Percentiles rank a stretch among this genome's conserved stretches.
Evolutionary conservation across 768 basidiomycete species (phyloP).

Genomic region (Rossbeevera mucosa): DNA sequence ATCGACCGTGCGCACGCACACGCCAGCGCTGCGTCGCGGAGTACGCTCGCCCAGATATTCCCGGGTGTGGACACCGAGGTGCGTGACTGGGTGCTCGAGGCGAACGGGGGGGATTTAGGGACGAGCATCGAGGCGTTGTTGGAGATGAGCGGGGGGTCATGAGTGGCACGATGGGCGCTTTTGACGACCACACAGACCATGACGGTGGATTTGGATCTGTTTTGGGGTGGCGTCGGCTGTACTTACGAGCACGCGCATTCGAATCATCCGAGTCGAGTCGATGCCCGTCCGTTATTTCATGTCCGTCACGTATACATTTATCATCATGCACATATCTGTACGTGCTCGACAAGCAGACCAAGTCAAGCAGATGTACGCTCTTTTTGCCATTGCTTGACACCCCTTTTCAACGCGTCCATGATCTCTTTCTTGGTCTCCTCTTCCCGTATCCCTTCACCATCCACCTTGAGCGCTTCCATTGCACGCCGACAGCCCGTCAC

Average conservation of each 20-base stretch:
- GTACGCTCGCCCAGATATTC: constrained; percentile 87
- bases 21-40: constrained; percentile 64
- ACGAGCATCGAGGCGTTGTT: constrained; percentile 82
- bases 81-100: constrained; percentile 85
- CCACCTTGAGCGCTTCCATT: constrained; percentile 30
- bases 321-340: too few species aligned
- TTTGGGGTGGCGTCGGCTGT: background rate
- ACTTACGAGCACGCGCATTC: too few species aligned
- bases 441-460: background rate
- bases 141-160: constrained; percentile 54
- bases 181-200: too few species aligned
- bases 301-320: background rate
- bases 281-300: background rate
- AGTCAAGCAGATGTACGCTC: background rate
- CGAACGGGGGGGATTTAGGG: constrained; percentile 83
- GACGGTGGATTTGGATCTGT: background rate
- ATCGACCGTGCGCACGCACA: constrained; percentile 76
- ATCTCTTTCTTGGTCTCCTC: constrained; percentile 9
- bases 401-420: constrained; percentile 4
- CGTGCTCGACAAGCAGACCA: background rate
- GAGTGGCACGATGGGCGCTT: background rate
- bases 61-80: constrained; percentile 78
- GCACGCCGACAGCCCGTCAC: constrained; percentile 29
- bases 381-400: constrained; percentile 6
- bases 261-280: background rate